Base-by-base conservation (phyloP, 2,329 filamentous ascomycete species). In the Nemania abortiva region DNA sequence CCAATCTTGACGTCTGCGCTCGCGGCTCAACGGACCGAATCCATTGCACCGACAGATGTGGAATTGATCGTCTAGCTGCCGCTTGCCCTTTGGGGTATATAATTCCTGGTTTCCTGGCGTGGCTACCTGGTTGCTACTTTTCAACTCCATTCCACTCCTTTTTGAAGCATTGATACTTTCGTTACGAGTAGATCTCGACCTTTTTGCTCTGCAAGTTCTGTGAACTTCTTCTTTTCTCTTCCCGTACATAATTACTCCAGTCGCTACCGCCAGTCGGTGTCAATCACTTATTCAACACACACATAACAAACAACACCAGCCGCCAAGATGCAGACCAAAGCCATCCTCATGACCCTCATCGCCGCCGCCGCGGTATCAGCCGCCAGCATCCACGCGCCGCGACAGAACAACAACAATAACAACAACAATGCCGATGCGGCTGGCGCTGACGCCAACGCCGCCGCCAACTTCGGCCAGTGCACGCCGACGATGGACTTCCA, bases 401-500 rank as follows among this genome's bases (percentile, higher is more conserved):
- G 71, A 39, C 69, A 73, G 53, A 68, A 70, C 3, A 61, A 64
- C 62, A 52, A 62, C n/a, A 47, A 60, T 20, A 20, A 47, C 37
- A 54, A 63, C 18, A 55, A 63, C 47, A 68, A 70, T 1, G 71
- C 68, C 39, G 65, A 67, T 22, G 74, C 18, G 77, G 31, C 31
- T 34, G 31, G 72, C 57, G 72, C 65, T 20, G 72, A 66, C 24
- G 73, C 56, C 45, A 65, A 65, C 56, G 74, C 71, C 18, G 82
- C 78, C 1, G 81, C 82, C 27, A 83, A 86, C 76, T 87, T 87
- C 68, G 85, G 85, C 53, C 73, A 75, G 24, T 87, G 85, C 77
- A 79, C 75, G 3, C 86, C 86, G 13, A 84, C 82, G 29, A 87
- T 87, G 74, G 84, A 89, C 78, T 89, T 89, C 80, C 82, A 87